Conservation (phyloP, 1,284 basidiomycete genomes). For the Ustilago esculenta region DNA sequence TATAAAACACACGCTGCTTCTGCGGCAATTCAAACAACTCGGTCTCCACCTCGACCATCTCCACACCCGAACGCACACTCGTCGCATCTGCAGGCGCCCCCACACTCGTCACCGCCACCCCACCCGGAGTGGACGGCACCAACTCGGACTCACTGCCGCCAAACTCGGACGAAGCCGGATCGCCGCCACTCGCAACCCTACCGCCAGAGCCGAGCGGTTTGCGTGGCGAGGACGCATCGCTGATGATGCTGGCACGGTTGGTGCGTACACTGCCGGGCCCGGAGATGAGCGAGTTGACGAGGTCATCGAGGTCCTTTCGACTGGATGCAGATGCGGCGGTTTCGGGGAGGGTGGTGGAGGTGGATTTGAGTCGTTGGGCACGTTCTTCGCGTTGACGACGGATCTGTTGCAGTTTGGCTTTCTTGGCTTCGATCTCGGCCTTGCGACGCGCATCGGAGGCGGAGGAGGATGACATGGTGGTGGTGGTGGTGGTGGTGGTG, state of each 20-base stretch:
- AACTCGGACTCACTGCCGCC: conserved; percentile 41
- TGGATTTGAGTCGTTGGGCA: conserved; percentile 56
- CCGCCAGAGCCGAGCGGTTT: conserved; percentile 16
- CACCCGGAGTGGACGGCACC: conserved; percentile 25
- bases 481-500: too few species aligned
- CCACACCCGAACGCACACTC: too few species aligned
- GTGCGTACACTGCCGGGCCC: conserved; percentile 11
- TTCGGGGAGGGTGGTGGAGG: conserved; percentile 11
- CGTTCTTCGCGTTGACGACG: conserved; percentile 78
- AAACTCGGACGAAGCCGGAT: conserved; percentile 38
- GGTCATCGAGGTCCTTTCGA: conserved; percentile 59
- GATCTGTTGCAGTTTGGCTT: conserved; percentile 84
- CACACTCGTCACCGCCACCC: conserved; percentile 5
- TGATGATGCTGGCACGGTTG: conserved; percentile 14
- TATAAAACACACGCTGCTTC: conserved; percentile 88
- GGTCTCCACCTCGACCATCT: conserved; percentile 78
- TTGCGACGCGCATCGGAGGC: conserved; percentile 69
- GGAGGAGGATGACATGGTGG: conserved; percentile 25
- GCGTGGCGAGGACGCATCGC: conserved; percentile 23
- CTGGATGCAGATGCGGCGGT: conserved; percentile 20
- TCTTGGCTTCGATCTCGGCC: conserved; percentile 90
- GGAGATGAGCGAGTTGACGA: conserved; percentile 57
- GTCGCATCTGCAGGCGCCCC: too few species aligned
- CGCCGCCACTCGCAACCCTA: conserved; percentile 2
- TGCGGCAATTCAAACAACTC: conserved; percentile 87